Evolutionary conservation across 495 filamentous ascomycete species (phyloP).

Genomic region (Coniosporium apollinis): DNA sequence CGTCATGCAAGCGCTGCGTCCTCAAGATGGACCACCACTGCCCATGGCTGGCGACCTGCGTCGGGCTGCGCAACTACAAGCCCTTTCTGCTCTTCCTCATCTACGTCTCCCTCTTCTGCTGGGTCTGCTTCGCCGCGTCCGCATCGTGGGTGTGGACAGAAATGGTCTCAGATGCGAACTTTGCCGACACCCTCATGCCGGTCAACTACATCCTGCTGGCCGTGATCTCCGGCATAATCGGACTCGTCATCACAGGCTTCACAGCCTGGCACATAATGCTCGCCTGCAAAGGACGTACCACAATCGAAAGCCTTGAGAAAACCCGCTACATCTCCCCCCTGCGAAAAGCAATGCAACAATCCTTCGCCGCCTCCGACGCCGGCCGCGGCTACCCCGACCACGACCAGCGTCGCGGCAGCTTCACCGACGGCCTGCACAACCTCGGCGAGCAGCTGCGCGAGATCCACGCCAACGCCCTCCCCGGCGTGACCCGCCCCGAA

Average conservation of each 20-base stretch:
- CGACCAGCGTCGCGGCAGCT: too few species aligned
- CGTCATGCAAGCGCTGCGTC: constrained; percentile 78
- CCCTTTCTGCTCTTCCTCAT: constrained; percentile 86
- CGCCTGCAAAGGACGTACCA: constrained; percentile 62
- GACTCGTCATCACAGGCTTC: constrained; percentile 74
- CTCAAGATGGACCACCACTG: constrained; percentile 99
- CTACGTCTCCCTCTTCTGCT: constrained; percentile 77
- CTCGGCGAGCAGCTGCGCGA: constrained; percentile 64
- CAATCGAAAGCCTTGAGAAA: constrained; percentile 89
- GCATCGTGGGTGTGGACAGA: constrained; percentile 66
- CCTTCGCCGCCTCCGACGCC: constrained; percentile 8
- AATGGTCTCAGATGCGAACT: constrained; percentile 45
- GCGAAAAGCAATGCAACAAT: constrained; percentile 45
- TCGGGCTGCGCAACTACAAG: constrained; percentile 90
- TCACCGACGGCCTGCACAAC: constrained; percentile 37
- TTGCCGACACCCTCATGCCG: constrained; percentile 55
- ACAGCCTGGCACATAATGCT: constrained; percentile 85
- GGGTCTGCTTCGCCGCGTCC: constrained; percentile 57
- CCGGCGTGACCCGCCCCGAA: constrained; percentile 59
- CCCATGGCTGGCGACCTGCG: constrained; percentile 91
- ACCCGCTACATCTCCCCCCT: constrained; percentile 78
- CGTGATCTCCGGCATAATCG: constrained; percentile 79
- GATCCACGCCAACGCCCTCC: constrained; percentile 69
- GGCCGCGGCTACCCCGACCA: constrained; percentile 12
- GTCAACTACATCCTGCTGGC: constrained; percentile 80